Percentiles rank a stretch among this genome's conserved stretches.
phyloP scores from a whole-genome alignment of 192 early-diverging fungal species.

The Diversispora eburnea region DNA sequence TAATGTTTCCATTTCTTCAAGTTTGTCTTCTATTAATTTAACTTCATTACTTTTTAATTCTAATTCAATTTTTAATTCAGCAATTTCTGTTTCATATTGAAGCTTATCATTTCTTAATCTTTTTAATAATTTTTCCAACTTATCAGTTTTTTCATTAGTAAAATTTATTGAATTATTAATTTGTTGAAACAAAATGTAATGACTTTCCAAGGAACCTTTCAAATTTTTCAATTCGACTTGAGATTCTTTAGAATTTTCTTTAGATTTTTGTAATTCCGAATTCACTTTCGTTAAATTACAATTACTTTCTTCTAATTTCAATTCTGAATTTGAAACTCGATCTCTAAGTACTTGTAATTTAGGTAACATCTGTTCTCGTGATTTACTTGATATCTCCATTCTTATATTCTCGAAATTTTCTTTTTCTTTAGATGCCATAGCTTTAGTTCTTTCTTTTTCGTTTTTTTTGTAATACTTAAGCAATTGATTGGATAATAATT shows the following conservation, averaged over 20 bases:
- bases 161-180: conserved; percentile 34
- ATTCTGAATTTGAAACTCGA: conserved; percentile 41
- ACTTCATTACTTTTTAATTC: conserved; percentile 36
- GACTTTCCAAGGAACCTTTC: conserved; percentile 40
- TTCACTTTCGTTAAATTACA: conserved; percentile 31
- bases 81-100: conserved; percentile 34
- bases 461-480: conserved; percentile 42
- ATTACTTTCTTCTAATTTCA: conserved; percentile 36
- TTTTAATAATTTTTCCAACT: conserved; percentile 39
- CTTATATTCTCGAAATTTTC: conserved; percentile 33
- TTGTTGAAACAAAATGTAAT: conserved; percentile 41
- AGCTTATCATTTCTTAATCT: conserved; percentile 37
- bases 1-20: conserved; percentile 38
- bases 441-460: conserved; percentile 42
- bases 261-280: conserved; percentile 37
- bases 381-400: conserved; percentile 45
- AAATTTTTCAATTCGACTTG: conserved; percentile 30
- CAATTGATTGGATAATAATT: conserved; percentile 33
- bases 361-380: conserved; percentile 41
- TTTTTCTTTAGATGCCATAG: conserved; percentile 41
- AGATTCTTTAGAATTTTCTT: conserved; percentile 31
- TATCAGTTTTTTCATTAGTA: conserved; percentile 40
- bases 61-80: conserved; percentile 32
- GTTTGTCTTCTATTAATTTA: conserved; percentile 30
- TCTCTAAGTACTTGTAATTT: conserved; percentile 41